Evolutionary conservation across 306 rosid species (phyloP), one percentile per base, ranked within the genome.

Genomic region (Gleditsia sinensis): DNA sequence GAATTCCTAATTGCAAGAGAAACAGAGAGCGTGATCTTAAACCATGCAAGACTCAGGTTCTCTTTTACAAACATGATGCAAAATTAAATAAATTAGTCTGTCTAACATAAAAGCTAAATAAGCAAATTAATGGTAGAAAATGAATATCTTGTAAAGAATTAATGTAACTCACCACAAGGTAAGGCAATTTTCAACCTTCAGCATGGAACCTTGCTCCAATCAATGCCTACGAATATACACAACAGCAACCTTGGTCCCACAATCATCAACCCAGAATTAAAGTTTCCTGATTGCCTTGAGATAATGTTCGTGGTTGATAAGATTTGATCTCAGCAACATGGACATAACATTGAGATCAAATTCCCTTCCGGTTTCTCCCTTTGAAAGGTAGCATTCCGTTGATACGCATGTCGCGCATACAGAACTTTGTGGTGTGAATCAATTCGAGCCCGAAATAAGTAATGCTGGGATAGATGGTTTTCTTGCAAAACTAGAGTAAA

Each of bases 391-490:
- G 98, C 89, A 72, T 93, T 93, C 84, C 98, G 85, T 78, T 93
- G 98, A 75, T 93, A 96, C 0, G 97, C 98, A 78, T 93, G 98
- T 43, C 96, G 86, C 37, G 98, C 98, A 63, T 93, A 93, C 45
- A 93, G 78, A 45, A 93, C 84, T 83, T 93, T 93, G 84, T 93
- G 91, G 88, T 93, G 98, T 27, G 98, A 93, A 78, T 93, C 98
- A 6, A 93, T 93, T 76, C 92, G 88, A 77, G 98, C 98, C 98
- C 91, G 92, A 91, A 75, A 27, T 36, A 24, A 77, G n/a, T 7
- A 43, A 51, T 51, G 24, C 40, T 54, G 67, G 60, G 33, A 57
- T 5, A 67, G 54, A 43, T 39, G 34, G n/a, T 68, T 62, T 9
- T 33, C 62, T 50, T 9, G 28, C 2, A 40, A 37, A 23, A 43